Evolutionary conservation across 495 filamentous ascomycete genomes (phyloP).

Genomic region (Podospora pseudocomata): DNA sequence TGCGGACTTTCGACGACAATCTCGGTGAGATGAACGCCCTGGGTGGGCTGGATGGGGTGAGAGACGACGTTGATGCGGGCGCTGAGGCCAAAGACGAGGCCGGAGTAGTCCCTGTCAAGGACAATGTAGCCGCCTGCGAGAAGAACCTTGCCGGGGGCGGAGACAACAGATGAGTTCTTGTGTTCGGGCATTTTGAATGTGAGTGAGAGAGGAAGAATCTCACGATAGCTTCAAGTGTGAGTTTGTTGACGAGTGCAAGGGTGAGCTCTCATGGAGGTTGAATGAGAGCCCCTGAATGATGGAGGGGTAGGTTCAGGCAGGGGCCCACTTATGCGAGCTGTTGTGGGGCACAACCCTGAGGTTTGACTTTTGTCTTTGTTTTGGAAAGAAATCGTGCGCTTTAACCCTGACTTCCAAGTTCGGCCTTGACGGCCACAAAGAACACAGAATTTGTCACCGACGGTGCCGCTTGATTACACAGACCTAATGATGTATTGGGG

Average conservation of each 20-base stretch:
- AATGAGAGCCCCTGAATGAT: neutral
- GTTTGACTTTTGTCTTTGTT: neutral
- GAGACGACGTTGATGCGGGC: slow-evolving; percentile 87
- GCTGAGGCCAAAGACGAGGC: slow-evolving; percentile 88
- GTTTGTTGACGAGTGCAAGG: neutral
- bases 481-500: too few relatives aligned
- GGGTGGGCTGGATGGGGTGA: slow-evolving; percentile 55
- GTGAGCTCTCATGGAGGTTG: neutral
- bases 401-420: neutral
- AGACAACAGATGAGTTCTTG: slow-evolving; percentile 39
- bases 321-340: neutral
- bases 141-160: slow-evolving; percentile 93
- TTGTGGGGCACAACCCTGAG: neutral
- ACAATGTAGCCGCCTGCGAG: slow-evolving; percentile 93
- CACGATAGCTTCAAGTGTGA: neutral
- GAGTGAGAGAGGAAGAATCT: neutral
- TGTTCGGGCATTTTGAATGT: slow-evolving; percentile 11
- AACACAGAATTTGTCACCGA: too few relatives aligned
- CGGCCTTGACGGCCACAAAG: too few relatives aligned
- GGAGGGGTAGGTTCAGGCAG: neutral
- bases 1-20: slow-evolving; percentile 88
- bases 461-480: too few relatives aligned
- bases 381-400: neutral
- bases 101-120: slow-evolving; percentile 82
- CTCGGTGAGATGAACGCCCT: slow-evolving; percentile 57